Evolutionary conservation across 805 yeast genomes (phyloP).

Genomic region (Peterozyma xylosa): DNA sequence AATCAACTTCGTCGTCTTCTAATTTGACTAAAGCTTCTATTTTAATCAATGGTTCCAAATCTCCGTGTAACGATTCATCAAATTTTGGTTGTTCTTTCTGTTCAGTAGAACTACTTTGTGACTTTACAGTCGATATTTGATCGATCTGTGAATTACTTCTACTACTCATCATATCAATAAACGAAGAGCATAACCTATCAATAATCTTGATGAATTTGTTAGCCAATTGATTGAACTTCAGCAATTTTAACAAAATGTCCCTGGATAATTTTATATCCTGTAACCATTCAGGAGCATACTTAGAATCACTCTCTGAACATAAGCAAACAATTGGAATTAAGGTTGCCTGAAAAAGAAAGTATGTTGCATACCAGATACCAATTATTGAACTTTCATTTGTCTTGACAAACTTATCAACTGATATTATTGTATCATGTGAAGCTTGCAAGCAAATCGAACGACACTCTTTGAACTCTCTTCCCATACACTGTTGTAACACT

Average conservation of each 20-base stretch:
- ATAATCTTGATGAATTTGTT: constrained; percentile 35
- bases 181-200: constrained; percentile 26
- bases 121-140: too few relatives aligned
- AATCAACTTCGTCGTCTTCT: not conserved
- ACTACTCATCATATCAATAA: constrained; percentile 1
- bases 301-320: constrained; percentile 41
- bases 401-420: constrained; percentile 34
- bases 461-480: constrained; percentile 40
- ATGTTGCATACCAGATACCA: constrained; percentile 57
- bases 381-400: constrained; percentile 31
- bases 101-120: too few relatives aligned
- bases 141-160: not conserved
- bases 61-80: not conserved
- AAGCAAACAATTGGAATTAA: constrained; percentile 49
- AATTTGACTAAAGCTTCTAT: not conserved
- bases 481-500: constrained; percentile 21
- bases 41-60: not conserved
- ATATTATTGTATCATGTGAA: constrained; percentile 43
- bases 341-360: constrained; percentile 56
- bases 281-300: constrained; percentile 35
- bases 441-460: constrained; percentile 41
- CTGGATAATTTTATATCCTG: constrained; percentile 35
- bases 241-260: constrained; percentile 25
- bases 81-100: not conserved
- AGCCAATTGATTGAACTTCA: constrained; percentile 38